Evolutionary conservation across 805 yeast genomes (phyloP).

Genomic region (Komagataella mondaviorum): DNA sequence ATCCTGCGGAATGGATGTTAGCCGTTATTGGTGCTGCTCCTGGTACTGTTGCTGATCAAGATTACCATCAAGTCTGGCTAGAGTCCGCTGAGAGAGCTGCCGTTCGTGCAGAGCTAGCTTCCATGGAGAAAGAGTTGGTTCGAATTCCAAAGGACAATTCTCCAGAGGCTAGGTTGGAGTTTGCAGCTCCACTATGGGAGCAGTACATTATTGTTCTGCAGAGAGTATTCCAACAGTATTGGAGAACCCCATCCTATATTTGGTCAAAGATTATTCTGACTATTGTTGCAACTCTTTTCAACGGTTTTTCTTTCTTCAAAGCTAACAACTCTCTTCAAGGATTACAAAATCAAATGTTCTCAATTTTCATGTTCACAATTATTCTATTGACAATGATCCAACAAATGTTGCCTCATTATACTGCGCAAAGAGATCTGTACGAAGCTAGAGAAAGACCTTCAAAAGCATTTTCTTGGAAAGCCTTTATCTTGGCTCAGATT

Average conservation of each 20-base stretch:
- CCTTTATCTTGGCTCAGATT: slow-evolving; percentile 48
- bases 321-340: slow-evolving; percentile 51
- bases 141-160: slow-evolving; percentile 18
- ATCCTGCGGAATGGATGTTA: slow-evolving; percentile 90
- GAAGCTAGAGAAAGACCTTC: slow-evolving; percentile 69
- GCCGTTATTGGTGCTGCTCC: slow-evolving; percentile 78
- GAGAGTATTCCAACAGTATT: slow-evolving; percentile 46
- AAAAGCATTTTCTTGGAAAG: slow-evolving; percentile 53
- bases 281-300: slow-evolving; percentile 40
- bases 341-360: slow-evolving; percentile 72
- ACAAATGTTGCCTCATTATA: slow-evolving; percentile 51
- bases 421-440: slow-evolving; percentile 48
- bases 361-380: slow-evolving; percentile 55
- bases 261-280: slow-evolving; percentile 45
- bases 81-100: slow-evolving; percentile 48
- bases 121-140: slow-evolving; percentile 49
- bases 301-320: slow-evolving; percentile 58
- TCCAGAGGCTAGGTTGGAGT: slow-evolving; percentile 21
- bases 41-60: slow-evolving; percentile 60
- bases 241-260: slow-evolving; percentile 50
- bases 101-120: slow-evolving; percentile 44
- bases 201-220: slow-evolving; percentile 31
- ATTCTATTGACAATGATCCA: slow-evolving; percentile 42
- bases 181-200: slow-evolving; percentile 25
- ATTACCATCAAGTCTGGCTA: slow-evolving; percentile 69